A percentile compares a stretch with the other conserved stretches of the same genome.
Conservation (phyloP, 768 basidiomycete genomes). For the Boletus tomentosulus region DNA sequence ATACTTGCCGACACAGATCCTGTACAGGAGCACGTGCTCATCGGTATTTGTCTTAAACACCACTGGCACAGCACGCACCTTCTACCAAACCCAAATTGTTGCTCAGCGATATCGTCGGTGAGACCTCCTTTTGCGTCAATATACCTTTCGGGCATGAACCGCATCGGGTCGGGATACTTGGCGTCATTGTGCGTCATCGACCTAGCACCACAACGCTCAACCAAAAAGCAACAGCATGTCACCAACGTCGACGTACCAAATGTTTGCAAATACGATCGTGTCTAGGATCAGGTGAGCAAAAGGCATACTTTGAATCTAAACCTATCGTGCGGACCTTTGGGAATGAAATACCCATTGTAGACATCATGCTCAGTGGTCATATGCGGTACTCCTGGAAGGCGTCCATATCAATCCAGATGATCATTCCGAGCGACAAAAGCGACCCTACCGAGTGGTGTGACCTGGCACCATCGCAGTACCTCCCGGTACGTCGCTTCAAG, state of each 20-base stretch:
- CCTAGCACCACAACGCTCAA: constrained; percentile 7
- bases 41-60: neutral
- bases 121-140: constrained; percentile 12
- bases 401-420: neutral
- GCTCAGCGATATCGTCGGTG: constrained; percentile 17
- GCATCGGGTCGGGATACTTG: constrained; percentile 20
- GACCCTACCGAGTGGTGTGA: constrained; percentile 19
- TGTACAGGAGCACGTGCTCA: neutral
- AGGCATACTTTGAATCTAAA: neutral
- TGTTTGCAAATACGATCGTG: constrained; percentile 23
- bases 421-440: neutral
- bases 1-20: constrained; percentile 26
- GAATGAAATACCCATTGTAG: constrained; percentile 17
- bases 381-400: constrained; percentile 27
- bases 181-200: constrained; percentile 25
- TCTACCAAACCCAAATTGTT: constrained; percentile 24
- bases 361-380: constrained; percentile 12
- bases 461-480: constrained; percentile 24
- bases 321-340: constrained; percentile 10
- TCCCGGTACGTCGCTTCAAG: constrained; percentile 22
- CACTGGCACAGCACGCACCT: constrained; percentile 4
- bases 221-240: neutral
- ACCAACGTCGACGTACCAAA: constrained; percentile 7
- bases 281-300: constrained; percentile 3
- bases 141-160: constrained; percentile 21